Evolutionary conservation across 2,329 filamentous ascomycete species (phyloP).

Genomic region (Ascochyta pisi): DNA sequence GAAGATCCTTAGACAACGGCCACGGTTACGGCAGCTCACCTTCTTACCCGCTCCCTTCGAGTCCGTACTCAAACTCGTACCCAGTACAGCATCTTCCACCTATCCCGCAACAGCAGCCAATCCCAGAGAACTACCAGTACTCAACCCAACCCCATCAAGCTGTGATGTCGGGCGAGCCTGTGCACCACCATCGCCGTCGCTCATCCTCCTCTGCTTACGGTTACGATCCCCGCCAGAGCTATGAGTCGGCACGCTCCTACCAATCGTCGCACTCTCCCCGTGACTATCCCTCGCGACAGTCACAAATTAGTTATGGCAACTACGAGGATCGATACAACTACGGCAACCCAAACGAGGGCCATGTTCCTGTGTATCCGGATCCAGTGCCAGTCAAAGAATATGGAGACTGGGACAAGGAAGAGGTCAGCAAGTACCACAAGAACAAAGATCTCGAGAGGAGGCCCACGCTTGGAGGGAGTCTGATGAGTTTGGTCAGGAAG

Average conservation of each 20-base stretch:
- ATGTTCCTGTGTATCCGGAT: neutral
- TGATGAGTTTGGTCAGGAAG: slow-evolving; percentile 26
- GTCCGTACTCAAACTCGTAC: slow-evolving; percentile 3
- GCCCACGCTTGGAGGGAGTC: slow-evolving; percentile 39
- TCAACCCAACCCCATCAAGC: neutral
- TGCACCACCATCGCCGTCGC: slow-evolving; percentile 4
- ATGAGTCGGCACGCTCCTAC: slow-evolving; percentile 9
- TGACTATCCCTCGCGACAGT: neutral
- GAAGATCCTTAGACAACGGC: slow-evolving; percentile 1
- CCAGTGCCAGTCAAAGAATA: neutral
- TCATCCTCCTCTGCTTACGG: slow-evolving; percentile 9
- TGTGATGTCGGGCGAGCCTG: neutral
- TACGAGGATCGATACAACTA: neutral
- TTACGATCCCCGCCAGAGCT: slow-evolving; percentile 3
- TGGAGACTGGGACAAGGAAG: slow-evolving; percentile 22
- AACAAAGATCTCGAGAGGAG: slow-evolving; percentile 30
- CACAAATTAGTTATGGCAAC: neutral
- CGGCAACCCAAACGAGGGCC: neutral
- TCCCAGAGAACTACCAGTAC: slow-evolving; percentile 3
- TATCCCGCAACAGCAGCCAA: slow-evolving; percentile 18
- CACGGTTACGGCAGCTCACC: slow-evolving; percentile 4
- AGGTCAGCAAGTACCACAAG: slow-evolving; percentile 23
- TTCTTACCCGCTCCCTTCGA: neutral
- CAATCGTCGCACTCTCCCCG: slow-evolving; percentile 1
- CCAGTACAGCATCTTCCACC: slow-evolving; percentile 12